Evolutionary conservation across 768 basidiomycete species (phyloP), one percentile per base, ranked within the genome.

Genomic region (Polyporus arcularius): DNA sequence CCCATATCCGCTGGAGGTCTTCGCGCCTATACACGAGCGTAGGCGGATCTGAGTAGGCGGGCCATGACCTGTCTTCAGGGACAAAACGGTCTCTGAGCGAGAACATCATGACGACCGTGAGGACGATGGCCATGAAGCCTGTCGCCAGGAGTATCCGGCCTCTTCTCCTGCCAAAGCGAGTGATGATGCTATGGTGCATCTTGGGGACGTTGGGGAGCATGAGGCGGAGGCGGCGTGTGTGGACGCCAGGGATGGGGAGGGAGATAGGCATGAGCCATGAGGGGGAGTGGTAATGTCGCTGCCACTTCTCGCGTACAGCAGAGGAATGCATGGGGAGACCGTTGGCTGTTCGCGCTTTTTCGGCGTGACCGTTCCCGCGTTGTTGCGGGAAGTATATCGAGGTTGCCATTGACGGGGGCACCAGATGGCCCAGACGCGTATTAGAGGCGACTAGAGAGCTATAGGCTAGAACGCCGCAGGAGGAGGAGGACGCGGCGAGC

Each of bases 1-100:
- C 80, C 96, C 96, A 98, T 73, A 99, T 92, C 58, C 88, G 82
- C 68, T 90, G 91, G 43, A 97, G 71, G 69, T 98, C 94, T 58
- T 90, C 85, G 50, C 87, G 80, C 58, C 80, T 79, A 69, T 84
- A 94, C 39, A 94, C 84, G 31, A 94, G 80, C 9, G 92, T 92
- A 28, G 89, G 78, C 15, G 85, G 79, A 48, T 88, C 85, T 42
- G 79, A 79, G 16, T 77, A 73, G 48, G 63, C 48, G 7, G 86
- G 80, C 87, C 88, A 90, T 58, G 82, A 80, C 66, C 84, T 86
- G 53, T 83, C 82, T 59, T 81, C 78, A 1, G 84, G 78, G 28
- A 82, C 83, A 69, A 88, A 88, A 54, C 83, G 82, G 64, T 82
- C 84, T 4, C 80, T 78, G 38, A 89, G 74, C 6, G 86, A 83